Conservation (phyloP, 192 early-diverging fungal genomes). For the Coemansia sp. region DNA sequence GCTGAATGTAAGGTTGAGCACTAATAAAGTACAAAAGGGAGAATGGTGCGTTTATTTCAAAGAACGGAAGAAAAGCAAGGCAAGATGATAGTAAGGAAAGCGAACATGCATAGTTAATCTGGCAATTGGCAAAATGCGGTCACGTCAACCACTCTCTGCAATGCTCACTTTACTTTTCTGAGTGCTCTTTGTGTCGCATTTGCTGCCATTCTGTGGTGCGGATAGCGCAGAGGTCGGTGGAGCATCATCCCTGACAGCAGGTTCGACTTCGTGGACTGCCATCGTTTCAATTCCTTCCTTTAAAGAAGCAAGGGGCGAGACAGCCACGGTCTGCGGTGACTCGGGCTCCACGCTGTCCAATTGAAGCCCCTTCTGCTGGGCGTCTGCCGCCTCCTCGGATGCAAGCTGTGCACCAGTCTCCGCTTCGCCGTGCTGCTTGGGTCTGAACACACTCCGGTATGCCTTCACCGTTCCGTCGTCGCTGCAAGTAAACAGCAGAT, state of each 20-base stretch:
- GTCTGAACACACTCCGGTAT: conserved; percentile 39
- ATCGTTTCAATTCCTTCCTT: conserved; percentile 46
- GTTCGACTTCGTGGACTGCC: conserved; percentile 28
- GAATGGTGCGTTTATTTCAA: not conserved
- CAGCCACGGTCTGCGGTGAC: conserved; percentile 30
- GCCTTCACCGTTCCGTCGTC: conserved; percentile 77
- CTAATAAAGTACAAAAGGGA: not conserved
- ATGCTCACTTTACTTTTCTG: not conserved
- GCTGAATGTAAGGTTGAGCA: not conserved
- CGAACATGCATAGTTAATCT: not conserved
- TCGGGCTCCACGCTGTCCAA: conserved; percentile 8
- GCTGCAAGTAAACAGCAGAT: conserved; percentile 79
- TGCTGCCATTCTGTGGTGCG: not conserved
- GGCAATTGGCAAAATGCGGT: not conserved
- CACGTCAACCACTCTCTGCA: not conserved
- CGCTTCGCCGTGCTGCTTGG: conserved; percentile 4
- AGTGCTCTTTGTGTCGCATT: not conserved
- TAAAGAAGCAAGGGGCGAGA: conserved; percentile 36
- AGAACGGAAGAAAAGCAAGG: not conserved
- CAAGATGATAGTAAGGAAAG: not conserved
- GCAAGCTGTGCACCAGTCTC: not conserved
- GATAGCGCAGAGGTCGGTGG: not conserved
- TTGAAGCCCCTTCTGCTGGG: not conserved
- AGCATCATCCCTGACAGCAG: not conserved
- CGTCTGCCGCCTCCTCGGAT: not conserved